A percentile compares a stretch with the other conserved stretches of the same genome.
Conservation (phyloP, 2,329 filamentous ascomycete species). For the Blastomyces silverae region DNA sequence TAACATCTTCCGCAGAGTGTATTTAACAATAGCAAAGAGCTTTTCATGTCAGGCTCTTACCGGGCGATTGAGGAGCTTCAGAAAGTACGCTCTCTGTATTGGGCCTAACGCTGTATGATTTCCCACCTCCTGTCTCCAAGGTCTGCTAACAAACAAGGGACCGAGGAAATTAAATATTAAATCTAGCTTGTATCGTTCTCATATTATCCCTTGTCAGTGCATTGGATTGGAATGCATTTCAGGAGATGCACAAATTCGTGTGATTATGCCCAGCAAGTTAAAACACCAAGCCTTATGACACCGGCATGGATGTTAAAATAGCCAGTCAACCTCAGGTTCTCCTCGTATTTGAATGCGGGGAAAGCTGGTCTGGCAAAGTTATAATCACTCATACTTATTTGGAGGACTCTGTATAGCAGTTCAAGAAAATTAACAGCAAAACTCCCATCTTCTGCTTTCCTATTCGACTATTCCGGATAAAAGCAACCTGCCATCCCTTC, state of each 20-base stretch:
- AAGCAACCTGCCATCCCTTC: neutral
- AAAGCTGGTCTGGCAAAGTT: neutral
- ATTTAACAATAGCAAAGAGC: too few species aligned
- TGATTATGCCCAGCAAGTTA: neutral
- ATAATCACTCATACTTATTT: neutral
- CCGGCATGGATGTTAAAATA: neutral
- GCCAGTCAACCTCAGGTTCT: neutral
- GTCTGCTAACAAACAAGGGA: too few species aligned
- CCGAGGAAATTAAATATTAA: neutral
- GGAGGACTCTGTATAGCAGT: too few species aligned
- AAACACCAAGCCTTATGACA: too few species aligned
- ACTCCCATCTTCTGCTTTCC: too few species aligned
- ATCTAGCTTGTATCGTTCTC: neutral
- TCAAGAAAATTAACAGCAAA: too few species aligned
- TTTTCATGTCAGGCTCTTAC: too few species aligned
- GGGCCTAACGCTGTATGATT: too few species aligned
- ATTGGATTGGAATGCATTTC: neutral
- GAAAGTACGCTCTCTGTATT: too few species aligned
- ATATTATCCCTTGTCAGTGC: neutral
- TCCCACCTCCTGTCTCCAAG: too few species aligned
- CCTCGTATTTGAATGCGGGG: constrained; percentile 1
- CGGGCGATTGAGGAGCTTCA: too few species aligned
- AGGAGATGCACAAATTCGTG: neutral
- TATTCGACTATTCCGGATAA: neutral
- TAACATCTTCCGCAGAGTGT: too few species aligned